These are phyloP conservation scores for Leishmania arabica DNA, from an alignment of 208 protist species.

Conservation along the genomic window DNA sequence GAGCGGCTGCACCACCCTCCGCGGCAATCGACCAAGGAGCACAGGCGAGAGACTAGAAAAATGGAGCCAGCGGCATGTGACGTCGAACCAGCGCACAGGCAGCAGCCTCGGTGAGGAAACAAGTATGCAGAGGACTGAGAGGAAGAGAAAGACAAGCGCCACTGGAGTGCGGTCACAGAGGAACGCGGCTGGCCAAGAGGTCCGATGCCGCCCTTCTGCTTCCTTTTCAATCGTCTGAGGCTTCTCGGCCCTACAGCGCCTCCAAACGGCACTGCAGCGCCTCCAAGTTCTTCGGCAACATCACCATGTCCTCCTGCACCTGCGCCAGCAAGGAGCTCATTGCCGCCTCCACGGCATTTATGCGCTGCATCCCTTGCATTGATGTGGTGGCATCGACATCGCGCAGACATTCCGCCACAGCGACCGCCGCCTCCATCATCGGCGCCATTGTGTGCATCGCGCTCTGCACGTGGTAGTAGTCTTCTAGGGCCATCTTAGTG, in stretches of 20 bases:
- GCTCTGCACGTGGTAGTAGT: not conserved
- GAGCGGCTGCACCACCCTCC: not conserved
- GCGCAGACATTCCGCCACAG: slow-evolving; percentile 10
- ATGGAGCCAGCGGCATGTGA: not conserved
- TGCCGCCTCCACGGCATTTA: slow-evolving; percentile 13
- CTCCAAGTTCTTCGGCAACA: slow-evolving; percentile 2
- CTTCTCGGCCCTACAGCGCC: not conserved
- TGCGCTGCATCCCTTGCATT: not conserved
- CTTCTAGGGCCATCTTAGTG: slow-evolving; percentile 3
- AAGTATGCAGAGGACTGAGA: not conserved
- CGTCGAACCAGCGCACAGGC: not conserved
- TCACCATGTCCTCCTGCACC: not conserved
- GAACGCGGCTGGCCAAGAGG: not conserved
- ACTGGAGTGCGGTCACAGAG: not conserved
- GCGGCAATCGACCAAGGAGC: not conserved
- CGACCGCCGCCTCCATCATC: slow-evolving; percentile 20
- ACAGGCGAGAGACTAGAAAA: not conserved
- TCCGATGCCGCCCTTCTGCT: not conserved
- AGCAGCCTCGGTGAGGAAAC: not conserved
- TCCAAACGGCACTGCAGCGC: not conserved
- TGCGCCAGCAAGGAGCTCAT: not conserved
- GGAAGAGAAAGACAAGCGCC: not conserved
- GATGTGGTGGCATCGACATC: slow-evolving; percentile 13
- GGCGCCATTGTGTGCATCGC: slow-evolving; percentile 5
- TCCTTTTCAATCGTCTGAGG: not conserved